Percentiles rank a stretch among this genome's conserved stretches.
Conservation (phyloP, 2,329 filamentous ascomycete genomes). For the Aaosphaeria pasadenensis region DNA sequence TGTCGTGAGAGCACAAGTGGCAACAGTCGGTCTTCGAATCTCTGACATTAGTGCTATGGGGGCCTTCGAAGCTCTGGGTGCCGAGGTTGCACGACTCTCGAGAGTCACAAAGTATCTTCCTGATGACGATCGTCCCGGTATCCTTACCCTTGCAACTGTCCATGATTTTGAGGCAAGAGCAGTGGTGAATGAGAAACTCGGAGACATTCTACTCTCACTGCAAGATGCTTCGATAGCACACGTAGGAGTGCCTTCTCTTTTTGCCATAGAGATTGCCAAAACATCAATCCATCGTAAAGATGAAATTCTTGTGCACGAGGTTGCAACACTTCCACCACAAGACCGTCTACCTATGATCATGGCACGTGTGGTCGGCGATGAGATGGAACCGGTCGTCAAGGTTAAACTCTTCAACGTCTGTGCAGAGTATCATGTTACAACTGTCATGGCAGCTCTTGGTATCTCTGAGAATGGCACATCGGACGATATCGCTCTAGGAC, state of each 20-base stretch:
- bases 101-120: conserved; percentile 92
- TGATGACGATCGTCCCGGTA: conserved; percentile 88
- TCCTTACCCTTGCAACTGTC: conserved; percentile 71
- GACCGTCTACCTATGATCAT: conserved; percentile 68
- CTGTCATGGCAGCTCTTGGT: conserved; percentile 74
- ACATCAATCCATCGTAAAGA: conserved; percentile 63
- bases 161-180: conserved; percentile 61
- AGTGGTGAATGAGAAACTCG: conserved; percentile 67
- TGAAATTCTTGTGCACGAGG: conserved; percentile 70
- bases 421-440: conserved; percentile 85
- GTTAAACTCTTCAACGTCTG: conserved; percentile 80
- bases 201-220: conserved; percentile 47
- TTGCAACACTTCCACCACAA: conserved; percentile 39
- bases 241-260: conserved; percentile 78
- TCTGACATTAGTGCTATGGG: conserved; percentile 63
- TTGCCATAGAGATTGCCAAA: conserved; percentile 71
- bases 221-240: conserved; percentile 43
- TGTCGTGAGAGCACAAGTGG: conserved; percentile 69
- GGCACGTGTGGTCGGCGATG: conserved; percentile 86
- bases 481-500: conserved; percentile 70
- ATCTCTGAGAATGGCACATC: conserved; percentile 59
- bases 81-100: conserved; percentile 78
- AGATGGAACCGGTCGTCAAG: conserved; percentile 88
- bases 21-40: conserved; percentile 61
- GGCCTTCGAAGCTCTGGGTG: conserved; percentile 67